phyloP scores from a whole-genome alignment of 768 basidiomycete species.

The Myochromella boudieri region DNA sequence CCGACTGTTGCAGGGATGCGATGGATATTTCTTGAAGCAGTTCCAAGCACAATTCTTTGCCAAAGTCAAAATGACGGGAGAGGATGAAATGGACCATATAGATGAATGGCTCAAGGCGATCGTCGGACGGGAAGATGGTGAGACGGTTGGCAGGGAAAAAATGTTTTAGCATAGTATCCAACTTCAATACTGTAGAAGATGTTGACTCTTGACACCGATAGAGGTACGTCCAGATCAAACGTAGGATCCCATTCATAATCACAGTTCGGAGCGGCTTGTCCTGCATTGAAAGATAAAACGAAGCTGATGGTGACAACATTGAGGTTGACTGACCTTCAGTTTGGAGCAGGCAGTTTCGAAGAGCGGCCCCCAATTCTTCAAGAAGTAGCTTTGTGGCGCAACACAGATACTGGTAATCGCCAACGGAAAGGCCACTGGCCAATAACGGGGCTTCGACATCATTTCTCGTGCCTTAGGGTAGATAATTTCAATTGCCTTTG shows the following conservation, averaged over 20 bases:
- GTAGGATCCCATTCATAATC: constrained; percentile 79
- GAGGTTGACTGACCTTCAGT: constrained; percentile 60
- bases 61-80: constrained; percentile 82
- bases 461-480: constrained; percentile 81
- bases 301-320: neutral
- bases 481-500: constrained; percentile 84
- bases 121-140: constrained; percentile 63
- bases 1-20: constrained; percentile 37
- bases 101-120: constrained; percentile 74
- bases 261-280: constrained; percentile 72
- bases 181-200: constrained; percentile 75
- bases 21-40: constrained; percentile 71
- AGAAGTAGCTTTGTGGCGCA: constrained; percentile 81
- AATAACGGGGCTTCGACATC: constrained; percentile 87
- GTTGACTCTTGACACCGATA: constrained; percentile 87
- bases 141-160: constrained; percentile 77
- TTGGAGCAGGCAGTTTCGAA: constrained; percentile 74
- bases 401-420: constrained; percentile 84
- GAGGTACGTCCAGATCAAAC: constrained; percentile 93
- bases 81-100: constrained; percentile 82
- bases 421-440: constrained; percentile 84
- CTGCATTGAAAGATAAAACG: constrained; percentile 38
- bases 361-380: constrained; percentile 76
- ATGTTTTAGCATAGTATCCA: constrained; percentile 72
- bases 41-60: constrained; percentile 77